phyloP scores from a whole-genome alignment of 306 rosid genomes.

The Cajanus cajan region DNA sequence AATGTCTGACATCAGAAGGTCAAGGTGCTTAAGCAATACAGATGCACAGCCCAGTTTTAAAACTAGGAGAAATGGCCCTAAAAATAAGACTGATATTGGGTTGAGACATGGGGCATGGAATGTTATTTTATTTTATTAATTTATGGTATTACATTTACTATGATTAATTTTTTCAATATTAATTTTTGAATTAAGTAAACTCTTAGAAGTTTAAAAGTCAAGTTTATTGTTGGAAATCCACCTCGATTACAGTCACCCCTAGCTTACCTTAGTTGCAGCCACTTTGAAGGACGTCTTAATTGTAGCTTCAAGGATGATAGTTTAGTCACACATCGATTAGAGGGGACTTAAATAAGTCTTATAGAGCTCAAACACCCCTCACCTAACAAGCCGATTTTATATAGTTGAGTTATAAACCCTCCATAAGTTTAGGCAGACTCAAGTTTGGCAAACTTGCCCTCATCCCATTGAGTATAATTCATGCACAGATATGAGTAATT shows the following conservation, averaged over 20 bases:
- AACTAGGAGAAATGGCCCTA: not conserved
- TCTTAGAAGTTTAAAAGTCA: not conserved
- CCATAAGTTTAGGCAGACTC: not conserved
- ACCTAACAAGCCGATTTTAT: too few species aligned
- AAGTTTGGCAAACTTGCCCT: not conserved
- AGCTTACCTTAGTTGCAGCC: too few species aligned
- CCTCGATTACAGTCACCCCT: too few species aligned
- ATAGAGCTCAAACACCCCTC: too few species aligned
- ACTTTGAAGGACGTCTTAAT: too few species aligned
- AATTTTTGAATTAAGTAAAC: not conserved
- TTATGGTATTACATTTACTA: not conserved
- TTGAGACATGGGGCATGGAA: not conserved
- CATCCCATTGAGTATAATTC: conserved; percentile 15
- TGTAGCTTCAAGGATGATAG: too few species aligned
- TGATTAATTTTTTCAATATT: not conserved
- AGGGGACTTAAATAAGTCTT: too few species aligned
- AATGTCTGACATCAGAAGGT: not conserved
- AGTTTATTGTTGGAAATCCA: not conserved
- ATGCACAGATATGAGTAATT: not conserved
- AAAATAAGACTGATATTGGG: not conserved
- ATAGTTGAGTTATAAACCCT: not conserved
- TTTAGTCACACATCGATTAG: too few species aligned
- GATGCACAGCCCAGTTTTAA: not conserved
- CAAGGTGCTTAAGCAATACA: not conserved
- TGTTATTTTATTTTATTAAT: not conserved